phyloP scores from a whole-genome alignment of 1,139 yeast species.

The Saccharomycopsis phalli region DNA sequence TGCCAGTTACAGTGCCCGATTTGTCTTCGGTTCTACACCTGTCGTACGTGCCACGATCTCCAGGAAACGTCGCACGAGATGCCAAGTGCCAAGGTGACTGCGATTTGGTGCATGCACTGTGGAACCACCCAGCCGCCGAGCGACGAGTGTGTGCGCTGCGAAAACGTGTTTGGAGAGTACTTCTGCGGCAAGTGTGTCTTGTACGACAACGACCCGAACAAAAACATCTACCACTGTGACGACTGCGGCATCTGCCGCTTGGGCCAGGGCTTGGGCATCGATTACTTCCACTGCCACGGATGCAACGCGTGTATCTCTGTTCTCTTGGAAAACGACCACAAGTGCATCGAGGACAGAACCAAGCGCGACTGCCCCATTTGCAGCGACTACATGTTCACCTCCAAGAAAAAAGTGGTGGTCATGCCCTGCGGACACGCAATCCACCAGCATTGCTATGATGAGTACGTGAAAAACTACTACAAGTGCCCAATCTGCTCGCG shows the following conservation, averaged over 20 bases:
- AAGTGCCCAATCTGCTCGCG: constrained; percentile 88
- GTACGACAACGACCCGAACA: constrained; percentile 73
- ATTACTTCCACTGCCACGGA: constrained; percentile 83
- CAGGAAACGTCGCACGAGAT: constrained; percentile 49
- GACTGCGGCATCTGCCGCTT: constrained; percentile 89
- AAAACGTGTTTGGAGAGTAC: constrained; percentile 58
- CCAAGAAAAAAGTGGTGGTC: constrained; percentile 78
- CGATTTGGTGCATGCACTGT: constrained; percentile 77
- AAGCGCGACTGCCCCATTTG: constrained; percentile 92
- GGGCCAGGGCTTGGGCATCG: constrained; percentile 81
- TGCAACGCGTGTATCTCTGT: constrained; percentile 86
- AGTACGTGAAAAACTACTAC: constrained; percentile 69
- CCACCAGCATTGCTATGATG: constrained; percentile 76
- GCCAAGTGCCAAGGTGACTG: constrained; percentile 52
- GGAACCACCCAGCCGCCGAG: constrained; percentile 66
- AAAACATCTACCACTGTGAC: constrained; percentile 84
- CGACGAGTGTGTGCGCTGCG: constrained; percentile 61
- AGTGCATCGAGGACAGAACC: constrained; percentile 78
- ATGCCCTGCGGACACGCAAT: constrained; percentile 95
- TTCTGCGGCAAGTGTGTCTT: constrained; percentile 71
- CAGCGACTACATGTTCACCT: constrained; percentile 81
- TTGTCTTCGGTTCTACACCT: constrained; percentile 68
- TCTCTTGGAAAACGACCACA: constrained; percentile 67
- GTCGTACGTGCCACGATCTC: constrained; percentile 82
- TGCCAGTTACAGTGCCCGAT: constrained; percentile 77